These are phyloP conservation scores for Zizania palustris DNA, from an alignment of 202 grass and related monocot species.

Conservation along the genomic window DNA sequence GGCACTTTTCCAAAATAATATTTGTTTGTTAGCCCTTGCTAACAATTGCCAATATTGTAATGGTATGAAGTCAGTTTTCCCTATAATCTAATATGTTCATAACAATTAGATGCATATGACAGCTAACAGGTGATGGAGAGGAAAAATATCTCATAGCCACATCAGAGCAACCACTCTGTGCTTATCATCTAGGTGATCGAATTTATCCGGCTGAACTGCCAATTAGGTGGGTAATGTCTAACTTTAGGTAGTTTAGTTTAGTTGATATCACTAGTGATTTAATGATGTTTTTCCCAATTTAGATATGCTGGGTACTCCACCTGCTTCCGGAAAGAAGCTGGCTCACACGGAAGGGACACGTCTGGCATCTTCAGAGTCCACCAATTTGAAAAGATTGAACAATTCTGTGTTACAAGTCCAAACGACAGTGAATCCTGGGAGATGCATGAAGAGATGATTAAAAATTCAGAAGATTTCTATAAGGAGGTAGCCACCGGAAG, in stretches of 20 bases:
- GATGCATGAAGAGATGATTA: conserved; percentile 84
- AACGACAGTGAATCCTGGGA: conserved; percentile 83
- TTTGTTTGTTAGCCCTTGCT: too few species aligned
- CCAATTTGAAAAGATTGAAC: conserved; percentile 95
- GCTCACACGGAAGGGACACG: conserved; percentile 89
- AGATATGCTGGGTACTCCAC: conserved; percentile 97
- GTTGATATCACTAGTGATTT: background rate
- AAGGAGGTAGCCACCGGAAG: conserved; percentile 45
- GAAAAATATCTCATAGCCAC: conserved; percentile 98
- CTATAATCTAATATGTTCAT: background rate
- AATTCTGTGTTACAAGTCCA: conserved; percentile 85
- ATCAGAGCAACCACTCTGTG: conserved; percentile 87
- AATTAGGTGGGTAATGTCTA: conserved; percentile 58
- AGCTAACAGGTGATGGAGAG: conserved; percentile 93
- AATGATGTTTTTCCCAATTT: conserved; percentile 14
- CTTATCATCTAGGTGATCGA: conserved; percentile 84
- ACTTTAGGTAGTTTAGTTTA: background rate
- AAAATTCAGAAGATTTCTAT: conserved; percentile 94
- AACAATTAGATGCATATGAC: conserved; percentile 9
- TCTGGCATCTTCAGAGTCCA: conserved; percentile 95
- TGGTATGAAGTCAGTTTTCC: background rate
- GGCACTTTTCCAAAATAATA: too few species aligned
- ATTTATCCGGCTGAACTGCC: conserved; percentile 83
- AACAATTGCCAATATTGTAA: background rate
- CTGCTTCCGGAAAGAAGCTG: conserved; percentile 95